Percentiles rank a stretch among this genome's conserved stretches.
phyloP scores from a whole-genome alignment of 2,329 filamentous ascomycete genomes.

The Fusarium nurragi region DNA sequence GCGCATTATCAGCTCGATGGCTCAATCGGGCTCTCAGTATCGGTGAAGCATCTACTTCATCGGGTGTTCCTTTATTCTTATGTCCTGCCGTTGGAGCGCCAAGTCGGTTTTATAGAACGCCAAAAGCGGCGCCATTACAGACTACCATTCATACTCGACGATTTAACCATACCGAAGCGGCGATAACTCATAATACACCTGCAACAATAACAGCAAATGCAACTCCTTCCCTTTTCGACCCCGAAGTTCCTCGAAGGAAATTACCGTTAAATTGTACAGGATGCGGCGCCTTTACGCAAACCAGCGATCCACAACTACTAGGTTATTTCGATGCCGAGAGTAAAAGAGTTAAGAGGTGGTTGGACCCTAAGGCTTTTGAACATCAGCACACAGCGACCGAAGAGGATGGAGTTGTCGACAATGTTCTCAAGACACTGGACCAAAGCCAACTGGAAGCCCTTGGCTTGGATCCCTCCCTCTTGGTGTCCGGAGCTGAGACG shows the following conservation, averaged over 20 bases:
- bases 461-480: conserved; percentile 56
- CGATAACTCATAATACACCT: conserved; percentile 10
- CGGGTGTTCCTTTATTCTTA: conserved; percentile 59
- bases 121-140: conserved; percentile 17
- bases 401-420: conserved; percentile 60
- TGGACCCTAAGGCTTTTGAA: conserved; percentile 39
- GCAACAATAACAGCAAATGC: neutral
- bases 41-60: conserved; percentile 48
- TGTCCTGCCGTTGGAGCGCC: conserved; percentile 55
- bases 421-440: conserved; percentile 56
- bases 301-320: conserved; percentile 58
- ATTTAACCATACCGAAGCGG: conserved; percentile 44
- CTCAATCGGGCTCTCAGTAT: conserved; percentile 56
- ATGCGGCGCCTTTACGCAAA: conserved; percentile 73
- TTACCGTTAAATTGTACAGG: conserved; percentile 70
- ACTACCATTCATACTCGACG: conserved; percentile 36
- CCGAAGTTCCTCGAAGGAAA: conserved; percentile 24
- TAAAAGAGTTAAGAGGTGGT: conserved; percentile 61
- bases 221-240: neutral
- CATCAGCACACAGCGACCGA: conserved; percentile 27
- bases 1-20: conserved; percentile 55
- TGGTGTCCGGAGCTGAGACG: conserved; percentile 47
- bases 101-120: conserved; percentile 20
- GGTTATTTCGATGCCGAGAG: conserved; percentile 66
- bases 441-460: conserved; percentile 54